phyloP scores from a whole-genome alignment of 2,329 filamentous ascomycete genomes.

The Blastomyces gilchristii region DNA sequence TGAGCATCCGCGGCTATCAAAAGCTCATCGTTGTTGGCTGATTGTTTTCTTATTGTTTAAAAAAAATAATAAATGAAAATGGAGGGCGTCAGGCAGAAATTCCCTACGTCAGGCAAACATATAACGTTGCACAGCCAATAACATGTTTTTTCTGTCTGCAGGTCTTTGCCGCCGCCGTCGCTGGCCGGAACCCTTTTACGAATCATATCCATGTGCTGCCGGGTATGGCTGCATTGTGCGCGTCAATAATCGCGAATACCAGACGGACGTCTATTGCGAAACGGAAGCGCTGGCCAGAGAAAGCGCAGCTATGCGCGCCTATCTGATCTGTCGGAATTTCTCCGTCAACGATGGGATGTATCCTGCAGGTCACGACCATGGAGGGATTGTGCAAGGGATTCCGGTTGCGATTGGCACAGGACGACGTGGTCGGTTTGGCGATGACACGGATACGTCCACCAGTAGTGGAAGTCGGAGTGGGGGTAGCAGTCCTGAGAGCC shows the following conservation, averaged over 20 bases:
- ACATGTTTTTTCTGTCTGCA: slow-evolving; percentile 34
- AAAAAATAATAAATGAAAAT: not conserved
- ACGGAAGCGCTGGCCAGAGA: slow-evolving; percentile 77
- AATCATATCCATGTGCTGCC: slow-evolving; percentile 60
- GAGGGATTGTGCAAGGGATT: slow-evolving; percentile 48
- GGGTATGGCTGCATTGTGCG: slow-evolving; percentile 85
- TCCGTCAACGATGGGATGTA: slow-evolving; percentile 93
- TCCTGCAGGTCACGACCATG: slow-evolving; percentile 46
- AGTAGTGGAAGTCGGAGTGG: slow-evolving; percentile 43
- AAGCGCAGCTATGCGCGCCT: slow-evolving; percentile 88
- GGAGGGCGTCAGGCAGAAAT: not conserved
- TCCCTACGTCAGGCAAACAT: not conserved
- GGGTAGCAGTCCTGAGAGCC: slow-evolving; percentile 43
- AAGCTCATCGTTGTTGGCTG: not conserved
- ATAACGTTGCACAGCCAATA: slow-evolving; percentile 26
- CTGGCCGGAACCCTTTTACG: slow-evolving; percentile 85
- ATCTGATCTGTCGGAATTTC: slow-evolving; percentile 96
- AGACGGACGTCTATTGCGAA: slow-evolving; percentile 76
- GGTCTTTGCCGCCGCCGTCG: slow-evolving; percentile 89
- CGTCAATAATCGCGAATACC: slow-evolving; percentile 94
- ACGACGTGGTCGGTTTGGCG: slow-evolving; percentile 41
- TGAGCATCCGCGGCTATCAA: not conserved
- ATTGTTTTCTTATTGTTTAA: slow-evolving; percentile 3
- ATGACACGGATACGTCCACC: slow-evolving; percentile 36
- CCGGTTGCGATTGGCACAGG: slow-evolving; percentile 56